phyloP scores from a whole-genome alignment of 495 filamentous ascomycete species.

The Podospora pseudocomata region DNA sequence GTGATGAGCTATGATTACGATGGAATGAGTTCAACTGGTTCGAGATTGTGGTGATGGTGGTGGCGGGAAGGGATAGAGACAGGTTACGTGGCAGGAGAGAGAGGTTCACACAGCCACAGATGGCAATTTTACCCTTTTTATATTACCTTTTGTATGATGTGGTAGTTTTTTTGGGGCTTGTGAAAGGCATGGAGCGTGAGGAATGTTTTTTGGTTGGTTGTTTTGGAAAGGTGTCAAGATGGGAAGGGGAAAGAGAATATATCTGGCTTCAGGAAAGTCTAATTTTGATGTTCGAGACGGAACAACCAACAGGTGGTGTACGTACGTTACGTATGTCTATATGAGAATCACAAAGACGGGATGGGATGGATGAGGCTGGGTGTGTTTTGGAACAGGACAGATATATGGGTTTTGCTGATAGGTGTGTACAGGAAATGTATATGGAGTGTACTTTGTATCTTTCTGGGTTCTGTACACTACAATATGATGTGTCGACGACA shows the following conservation, averaged over 20 bases:
- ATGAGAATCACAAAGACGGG: not conserved
- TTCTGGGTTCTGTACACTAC: not conserved
- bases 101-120: not conserved
- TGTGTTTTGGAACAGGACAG: not conserved
- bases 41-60: not conserved
- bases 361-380: not conserved
- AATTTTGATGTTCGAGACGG: too few relatives aligned
- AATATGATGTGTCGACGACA: not conserved
- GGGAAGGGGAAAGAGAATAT: too few relatives aligned
- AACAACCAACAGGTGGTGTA: too few relatives aligned
- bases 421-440: not conserved
- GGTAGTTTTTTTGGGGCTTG: not conserved
- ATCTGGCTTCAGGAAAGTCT: too few relatives aligned
- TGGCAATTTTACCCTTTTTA: not conserved
- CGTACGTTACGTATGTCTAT: not conserved
- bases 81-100: not conserved
- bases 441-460: not conserved
- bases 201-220: not conserved
- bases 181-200: not conserved
- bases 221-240: too few relatives aligned
- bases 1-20: not conserved
- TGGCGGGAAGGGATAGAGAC: not conserved
- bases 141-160: not conserved
- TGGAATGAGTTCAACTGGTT: not conserved
- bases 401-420: not conserved